These are phyloP conservation scores for Hanseniaspora hatyaiensis DNA, from an alignment of 805 yeast species.

Conservation along the genomic window DNA sequence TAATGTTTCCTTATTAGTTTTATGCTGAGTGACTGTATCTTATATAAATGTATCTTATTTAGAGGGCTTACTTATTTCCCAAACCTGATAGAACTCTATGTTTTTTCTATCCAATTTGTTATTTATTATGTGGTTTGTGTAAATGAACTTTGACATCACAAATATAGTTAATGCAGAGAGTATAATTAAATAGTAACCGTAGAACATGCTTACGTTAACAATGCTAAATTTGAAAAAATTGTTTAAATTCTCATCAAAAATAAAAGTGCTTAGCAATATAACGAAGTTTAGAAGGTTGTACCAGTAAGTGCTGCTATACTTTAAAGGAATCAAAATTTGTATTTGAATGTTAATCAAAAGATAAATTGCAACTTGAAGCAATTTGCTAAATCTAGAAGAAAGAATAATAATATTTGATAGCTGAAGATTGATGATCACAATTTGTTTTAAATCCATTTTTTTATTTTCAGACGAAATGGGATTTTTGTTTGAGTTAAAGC, in stretches of 20 bases:
- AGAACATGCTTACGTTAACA: background rate
- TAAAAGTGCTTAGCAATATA: background rate
- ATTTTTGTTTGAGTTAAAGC: constrained; percentile 15
- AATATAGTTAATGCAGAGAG: background rate
- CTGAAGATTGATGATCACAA: constrained; percentile 66
- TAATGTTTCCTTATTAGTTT: too few species aligned
- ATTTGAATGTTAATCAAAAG: constrained; percentile 38
- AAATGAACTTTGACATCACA: background rate
- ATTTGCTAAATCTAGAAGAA: constrained; percentile 72
- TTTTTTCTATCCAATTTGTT: constrained; percentile 11
- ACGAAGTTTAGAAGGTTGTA: background rate
- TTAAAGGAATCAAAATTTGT: constrained; percentile 26
- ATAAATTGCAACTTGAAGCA: constrained; percentile 72
- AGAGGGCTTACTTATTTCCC: constrained; percentile 5
- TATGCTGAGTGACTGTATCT: too few species aligned
- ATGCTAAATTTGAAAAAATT: background rate
- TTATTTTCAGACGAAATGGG: constrained; percentile 2
- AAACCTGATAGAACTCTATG: constrained; percentile 7
- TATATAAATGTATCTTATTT: background rate
- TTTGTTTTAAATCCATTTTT: constrained; percentile 32
- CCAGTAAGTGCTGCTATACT: constrained; percentile 14
- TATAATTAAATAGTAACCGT: background rate
- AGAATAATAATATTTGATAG: constrained; percentile 77
- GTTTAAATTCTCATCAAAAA: background rate
- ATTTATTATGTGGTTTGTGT: constrained; percentile 7